A percentile compares a stretch with the other conserved stretches of the same genome.
phyloP scores from a whole-genome alignment of 176 grass and related monocot species.

The Avena sativa region DNA sequence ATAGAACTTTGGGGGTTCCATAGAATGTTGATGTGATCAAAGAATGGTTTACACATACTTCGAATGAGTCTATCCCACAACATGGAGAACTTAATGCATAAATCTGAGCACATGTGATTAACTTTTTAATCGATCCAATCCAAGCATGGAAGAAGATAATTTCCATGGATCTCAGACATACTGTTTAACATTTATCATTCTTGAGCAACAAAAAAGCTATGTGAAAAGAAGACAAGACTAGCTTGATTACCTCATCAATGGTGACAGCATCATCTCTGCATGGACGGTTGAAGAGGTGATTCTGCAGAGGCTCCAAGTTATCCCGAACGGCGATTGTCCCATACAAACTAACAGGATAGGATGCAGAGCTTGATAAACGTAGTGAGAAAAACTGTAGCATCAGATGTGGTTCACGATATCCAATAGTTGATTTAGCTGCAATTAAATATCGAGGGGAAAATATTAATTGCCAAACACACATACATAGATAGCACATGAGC shows the following conservation, averaged over 20 bases:
- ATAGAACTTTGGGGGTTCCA: neutral
- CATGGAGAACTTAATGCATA: neutral
- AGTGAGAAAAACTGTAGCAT: conserved; percentile 14
- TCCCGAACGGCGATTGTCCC: conserved; percentile 1
- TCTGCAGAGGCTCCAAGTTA: conserved; percentile 22
- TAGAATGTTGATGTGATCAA: neutral
- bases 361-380: neutral
- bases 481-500: conserved; percentile 3
- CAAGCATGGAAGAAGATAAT: neutral
- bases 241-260: conserved; percentile 24
- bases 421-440: conserved; percentile 21
- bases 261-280: conserved; percentile 21
- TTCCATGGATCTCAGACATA: neutral
- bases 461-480: neutral
- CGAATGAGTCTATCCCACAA: neutral
- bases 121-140: conserved; percentile 4
- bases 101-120: neutral
- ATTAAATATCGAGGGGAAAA: neutral
- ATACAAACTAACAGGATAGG: conserved; percentile 22
- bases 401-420: neutral
- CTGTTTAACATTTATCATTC: neutral
- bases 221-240: neutral
- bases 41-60: neutral
- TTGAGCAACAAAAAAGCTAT: neutral
- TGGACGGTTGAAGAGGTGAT: conserved; percentile 2